Percentiles rank a stretch among this genome's conserved stretches.
phyloP scores from a whole-genome alignment of 495 filamentous ascomycete genomes.

The Viridothelium virens region DNA sequence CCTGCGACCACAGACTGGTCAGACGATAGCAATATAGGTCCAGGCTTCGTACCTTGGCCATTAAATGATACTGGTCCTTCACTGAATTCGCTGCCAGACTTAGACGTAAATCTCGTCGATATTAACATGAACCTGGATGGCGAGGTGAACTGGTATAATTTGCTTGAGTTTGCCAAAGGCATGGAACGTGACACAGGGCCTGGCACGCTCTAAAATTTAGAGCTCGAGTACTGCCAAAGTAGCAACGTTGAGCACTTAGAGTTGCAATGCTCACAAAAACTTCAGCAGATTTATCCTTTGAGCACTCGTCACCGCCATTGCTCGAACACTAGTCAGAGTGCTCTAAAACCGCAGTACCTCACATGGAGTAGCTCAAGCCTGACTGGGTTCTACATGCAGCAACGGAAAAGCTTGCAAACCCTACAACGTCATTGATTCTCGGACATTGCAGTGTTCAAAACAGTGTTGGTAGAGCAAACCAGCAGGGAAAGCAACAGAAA shows the following conservation, averaged over 20 bases:
- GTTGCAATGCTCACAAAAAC: not conserved
- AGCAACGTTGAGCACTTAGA: not conserved
- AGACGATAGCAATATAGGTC: constrained; percentile 13
- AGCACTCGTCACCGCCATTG: too few relatives aligned
- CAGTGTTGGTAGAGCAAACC: too few relatives aligned
- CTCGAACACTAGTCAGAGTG: too few relatives aligned
- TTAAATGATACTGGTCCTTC: constrained; percentile 28
- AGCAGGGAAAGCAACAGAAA: too few relatives aligned
- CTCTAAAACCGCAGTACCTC: too few relatives aligned
- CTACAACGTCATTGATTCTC: too few relatives aligned
- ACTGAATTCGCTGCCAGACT: constrained; percentile 23
- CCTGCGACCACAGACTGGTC: constrained; percentile 10
- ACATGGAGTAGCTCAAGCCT: too few relatives aligned
- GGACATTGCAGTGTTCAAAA: too few relatives aligned
- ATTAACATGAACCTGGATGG: constrained; percentile 37
- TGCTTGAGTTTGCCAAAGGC: constrained; percentile 42
- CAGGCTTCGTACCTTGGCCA: constrained; percentile 32
- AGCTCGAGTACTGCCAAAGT: not conserved
- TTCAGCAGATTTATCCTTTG: too few relatives aligned
- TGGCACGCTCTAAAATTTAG: not conserved
- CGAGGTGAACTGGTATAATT: constrained; percentile 44
- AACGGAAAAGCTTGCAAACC: too few relatives aligned
- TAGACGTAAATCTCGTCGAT: constrained; percentile 31
- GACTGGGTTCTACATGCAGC: too few relatives aligned
- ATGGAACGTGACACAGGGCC: constrained; percentile 22